Percentiles rank a stretch among this genome's conserved stretches.
phyloP scores from a whole-genome alignment of 2,329 filamentous ascomycete genomes.

The Salinomyces thailandicus region DNA sequence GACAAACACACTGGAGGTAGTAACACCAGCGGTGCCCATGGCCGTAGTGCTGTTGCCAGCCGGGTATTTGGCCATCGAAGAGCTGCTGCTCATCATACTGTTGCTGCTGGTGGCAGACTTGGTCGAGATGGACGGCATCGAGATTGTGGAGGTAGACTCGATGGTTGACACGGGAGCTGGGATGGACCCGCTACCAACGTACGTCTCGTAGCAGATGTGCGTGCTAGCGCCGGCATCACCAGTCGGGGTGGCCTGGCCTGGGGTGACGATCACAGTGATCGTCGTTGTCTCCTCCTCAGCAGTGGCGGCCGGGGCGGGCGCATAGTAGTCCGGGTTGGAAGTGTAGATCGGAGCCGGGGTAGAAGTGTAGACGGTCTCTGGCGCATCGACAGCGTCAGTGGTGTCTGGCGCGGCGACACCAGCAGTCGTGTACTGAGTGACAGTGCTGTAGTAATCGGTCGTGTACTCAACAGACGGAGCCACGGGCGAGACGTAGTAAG shows the following conservation, averaged over 20 bases:
- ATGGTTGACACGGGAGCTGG: background rate
- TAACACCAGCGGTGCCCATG: background rate
- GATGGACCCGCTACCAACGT: background rate
- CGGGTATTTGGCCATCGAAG: background rate
- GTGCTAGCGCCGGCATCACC: background rate
- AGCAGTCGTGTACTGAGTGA: background rate
- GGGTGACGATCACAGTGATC: background rate
- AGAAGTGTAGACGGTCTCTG: background rate
- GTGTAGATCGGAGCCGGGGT: background rate
- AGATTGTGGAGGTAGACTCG: background rate
- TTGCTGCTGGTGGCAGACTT: background rate
- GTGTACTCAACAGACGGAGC: background rate
- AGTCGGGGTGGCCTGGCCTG: background rate
- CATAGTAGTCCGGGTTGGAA: background rate
- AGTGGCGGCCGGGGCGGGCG: background rate
- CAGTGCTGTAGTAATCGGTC: background rate
- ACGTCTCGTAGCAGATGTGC: background rate
- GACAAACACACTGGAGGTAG: background rate
- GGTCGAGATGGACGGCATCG: background rate
- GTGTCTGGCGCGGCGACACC: background rate
- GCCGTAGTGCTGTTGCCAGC: background rate
- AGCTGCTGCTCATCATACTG: background rate
- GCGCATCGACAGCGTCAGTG: background rate
- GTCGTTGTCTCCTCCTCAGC: background rate
- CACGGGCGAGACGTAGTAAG: background rate